Percentiles rank a stretch among this genome's conserved stretches.
Conservation (phyloP, 1,139 yeast species). For the Blastobotrys indianensis region DNA sequence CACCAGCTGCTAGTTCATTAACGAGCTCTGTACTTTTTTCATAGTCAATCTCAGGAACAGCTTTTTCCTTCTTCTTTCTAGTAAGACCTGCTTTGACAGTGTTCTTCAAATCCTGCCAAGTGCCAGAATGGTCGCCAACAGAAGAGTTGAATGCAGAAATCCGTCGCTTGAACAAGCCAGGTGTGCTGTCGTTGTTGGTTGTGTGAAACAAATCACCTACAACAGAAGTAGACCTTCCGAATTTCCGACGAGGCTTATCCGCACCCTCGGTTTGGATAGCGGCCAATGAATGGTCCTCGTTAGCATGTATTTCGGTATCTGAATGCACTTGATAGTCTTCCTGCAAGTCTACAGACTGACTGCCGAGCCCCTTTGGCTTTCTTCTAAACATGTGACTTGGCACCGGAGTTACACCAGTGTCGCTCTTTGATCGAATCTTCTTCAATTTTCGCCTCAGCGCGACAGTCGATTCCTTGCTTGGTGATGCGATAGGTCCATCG, state of each 20-base stretch:
- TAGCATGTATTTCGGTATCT: slow-evolving; percentile 14
- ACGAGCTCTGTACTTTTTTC: slow-evolving; percentile 59
- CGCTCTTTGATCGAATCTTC: slow-evolving; percentile 22
- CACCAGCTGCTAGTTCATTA: slow-evolving; percentile 60
- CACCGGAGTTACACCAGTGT: slow-evolving; percentile 18
- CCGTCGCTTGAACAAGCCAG: slow-evolving; percentile 18
- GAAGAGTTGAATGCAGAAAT: slow-evolving; percentile 21
- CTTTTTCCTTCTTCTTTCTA: slow-evolving; percentile 24
- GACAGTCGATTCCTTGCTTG: slow-evolving; percentile 7
- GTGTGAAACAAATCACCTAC: slow-evolving; percentile 12
- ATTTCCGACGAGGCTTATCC: slow-evolving; percentile 8
- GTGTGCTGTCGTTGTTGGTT: slow-evolving; percentile 1
- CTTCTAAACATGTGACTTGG: slow-evolving; percentile 9
- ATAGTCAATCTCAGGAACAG: slow-evolving; percentile 25
- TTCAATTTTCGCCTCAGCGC: slow-evolving; percentile 12
- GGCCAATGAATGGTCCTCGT: background rate
- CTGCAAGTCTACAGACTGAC: slow-evolving; percentile 10
- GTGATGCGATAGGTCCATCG: background rate
- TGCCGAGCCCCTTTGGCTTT: slow-evolving; percentile 2
- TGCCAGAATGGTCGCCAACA: slow-evolving; percentile 15
- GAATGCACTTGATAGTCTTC: slow-evolving; percentile 13
- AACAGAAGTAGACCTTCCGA: slow-evolving; percentile 9
- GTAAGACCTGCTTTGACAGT: slow-evolving; percentile 24
- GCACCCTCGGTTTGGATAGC: slow-evolving; percentile 6
- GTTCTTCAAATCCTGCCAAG: slow-evolving; percentile 28